Base-by-base conservation (phyloP, 2,329 filamentous ascomycete genomes). In the Aspergillus terreus region DNA sequence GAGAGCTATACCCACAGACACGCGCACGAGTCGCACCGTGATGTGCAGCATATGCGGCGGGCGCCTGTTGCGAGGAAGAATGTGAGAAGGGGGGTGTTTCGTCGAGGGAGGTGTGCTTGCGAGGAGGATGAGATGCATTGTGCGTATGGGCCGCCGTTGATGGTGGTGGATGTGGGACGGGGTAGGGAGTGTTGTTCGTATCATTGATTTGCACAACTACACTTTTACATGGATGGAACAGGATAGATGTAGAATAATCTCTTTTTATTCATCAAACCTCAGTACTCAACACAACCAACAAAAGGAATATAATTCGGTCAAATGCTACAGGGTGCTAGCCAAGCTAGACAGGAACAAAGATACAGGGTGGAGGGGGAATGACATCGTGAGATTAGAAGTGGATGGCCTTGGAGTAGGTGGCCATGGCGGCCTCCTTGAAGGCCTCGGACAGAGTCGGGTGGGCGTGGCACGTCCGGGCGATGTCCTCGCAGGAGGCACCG, bases 391-490 rank as follows among this genome's bases (percentile, higher is more conserved):
- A 60, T 63, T 88, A 99, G 76, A 88, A 95, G 80, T 99, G 94
- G 72, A 99, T 96, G 61, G 94, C 87, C 81, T 96, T 94, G 67
- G 86, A 84, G 78, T 95, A 91, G 46, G 92, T 96, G 57, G 90
- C 89, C 94, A 99, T 97, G 63, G 94, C 94, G 67, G 94, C 94
- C 83, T 99, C 94, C 82, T 99, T 99, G 83, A 99, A 97, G 42
- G 94, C 94, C 80, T 99, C 94, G 21, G 92, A 86, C 54, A 99
- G 82, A 47, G 92, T 96, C 51, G 94, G 94, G 78, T 99, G 94
- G 50, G 94, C 94, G 76, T 99, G 94, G 76, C 90, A 94, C 59
- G 94, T 97, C 69, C 94, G 84, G 56, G 87, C 91, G 69, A 96
- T 90, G 74, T 96, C 94, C 78, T 99, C 94, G 65, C 85, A 92